phyloP scores from a whole-genome alignment of 108 stramenopile species.

The Pelagomonas calceolata region DNA sequence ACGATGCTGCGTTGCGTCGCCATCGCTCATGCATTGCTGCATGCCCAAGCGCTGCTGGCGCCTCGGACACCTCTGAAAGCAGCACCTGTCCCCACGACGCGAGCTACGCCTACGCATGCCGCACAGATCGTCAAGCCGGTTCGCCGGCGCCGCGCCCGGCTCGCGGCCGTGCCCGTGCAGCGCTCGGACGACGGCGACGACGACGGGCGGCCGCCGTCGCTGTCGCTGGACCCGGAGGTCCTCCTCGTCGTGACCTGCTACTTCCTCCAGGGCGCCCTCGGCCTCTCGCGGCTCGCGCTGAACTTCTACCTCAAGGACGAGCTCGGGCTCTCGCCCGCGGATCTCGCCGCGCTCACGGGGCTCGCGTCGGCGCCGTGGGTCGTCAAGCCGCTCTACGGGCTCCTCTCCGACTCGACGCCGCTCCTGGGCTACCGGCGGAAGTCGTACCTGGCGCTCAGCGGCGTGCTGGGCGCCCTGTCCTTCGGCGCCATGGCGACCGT shows the following conservation, averaged over 20 bases:
- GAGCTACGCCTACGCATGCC: no score
- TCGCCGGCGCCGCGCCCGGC: no score
- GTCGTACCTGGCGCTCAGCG: slow-evolving; percentile 63
- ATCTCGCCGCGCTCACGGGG: slow-evolving; percentile 72
- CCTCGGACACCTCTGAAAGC: no score
- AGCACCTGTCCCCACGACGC: no score
- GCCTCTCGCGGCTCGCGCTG: slow-evolving; percentile 75
- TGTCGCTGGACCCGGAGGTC: slow-evolving; percentile 35
- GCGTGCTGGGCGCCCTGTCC: slow-evolving; percentile 43
- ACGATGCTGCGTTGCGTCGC: no score
- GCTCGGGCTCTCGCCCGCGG: slow-evolving; percentile 76
- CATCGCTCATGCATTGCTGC: no score
- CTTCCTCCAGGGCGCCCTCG: slow-evolving; percentile 89
- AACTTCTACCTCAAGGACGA: slow-evolving; percentile 88
- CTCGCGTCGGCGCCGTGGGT: slow-evolving; percentile 80
- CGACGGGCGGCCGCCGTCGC: neutral
- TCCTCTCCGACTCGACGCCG: slow-evolving; percentile 73
- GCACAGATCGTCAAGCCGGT: no score
- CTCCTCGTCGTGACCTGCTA: slow-evolving; percentile 80
- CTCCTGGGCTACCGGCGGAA: slow-evolving; percentile 71
- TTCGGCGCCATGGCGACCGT: slow-evolving; percentile 38
- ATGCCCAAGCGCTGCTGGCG: no score
- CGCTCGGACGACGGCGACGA: no score
- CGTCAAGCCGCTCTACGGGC: slow-evolving; percentile 81
- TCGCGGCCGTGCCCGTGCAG: no score